Percentiles rank a stretch among this genome's conserved stretches.
Evolutionary conservation across 768 basidiomycete species (phyloP).

Genomic region (Boletales sp.): DNA sequence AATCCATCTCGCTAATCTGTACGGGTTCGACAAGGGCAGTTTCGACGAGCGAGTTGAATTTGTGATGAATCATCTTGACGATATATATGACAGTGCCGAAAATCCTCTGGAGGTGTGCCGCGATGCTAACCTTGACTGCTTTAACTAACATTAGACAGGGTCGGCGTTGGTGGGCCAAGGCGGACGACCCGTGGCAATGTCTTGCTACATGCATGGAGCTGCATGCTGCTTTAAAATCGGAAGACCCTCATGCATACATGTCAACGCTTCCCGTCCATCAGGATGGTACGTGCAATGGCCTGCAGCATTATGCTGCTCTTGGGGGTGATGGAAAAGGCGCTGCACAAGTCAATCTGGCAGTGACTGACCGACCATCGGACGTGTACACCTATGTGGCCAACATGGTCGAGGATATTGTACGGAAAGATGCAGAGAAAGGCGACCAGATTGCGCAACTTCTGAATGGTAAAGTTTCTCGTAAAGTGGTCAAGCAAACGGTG

Average conservation of each 20-base stretch:
- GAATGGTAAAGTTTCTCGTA: constrained; percentile 77
- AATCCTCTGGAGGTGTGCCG: constrained; percentile 67
- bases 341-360: constrained; percentile 85
- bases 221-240: constrained; percentile 70
- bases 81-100: constrained; percentile 79
- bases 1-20: constrained; percentile 90
- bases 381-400: constrained; percentile 91
- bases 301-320: constrained; percentile 98
- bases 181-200: constrained; percentile 98
- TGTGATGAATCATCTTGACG: constrained; percentile 65
- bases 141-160: constrained; percentile 43
- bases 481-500: constrained; percentile 97
- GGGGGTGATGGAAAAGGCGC: constrained; percentile 91
- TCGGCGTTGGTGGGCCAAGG: constrained; percentile 80
- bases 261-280: constrained; percentile 91
- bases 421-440: constrained; percentile 51
- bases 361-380: constrained; percentile 84
- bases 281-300: constrained; percentile 96
- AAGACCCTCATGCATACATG: constrained; percentile 51
- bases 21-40: constrained; percentile 91
- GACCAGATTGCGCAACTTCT: constrained; percentile 56
- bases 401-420: constrained; percentile 73
- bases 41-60: constrained; percentile 91
- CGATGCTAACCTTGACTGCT: background rate
- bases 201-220: constrained; percentile 91